phyloP scores from a whole-genome alignment of 768 basidiomycete genomes.

The Pisolithus tinctorius region DNA sequence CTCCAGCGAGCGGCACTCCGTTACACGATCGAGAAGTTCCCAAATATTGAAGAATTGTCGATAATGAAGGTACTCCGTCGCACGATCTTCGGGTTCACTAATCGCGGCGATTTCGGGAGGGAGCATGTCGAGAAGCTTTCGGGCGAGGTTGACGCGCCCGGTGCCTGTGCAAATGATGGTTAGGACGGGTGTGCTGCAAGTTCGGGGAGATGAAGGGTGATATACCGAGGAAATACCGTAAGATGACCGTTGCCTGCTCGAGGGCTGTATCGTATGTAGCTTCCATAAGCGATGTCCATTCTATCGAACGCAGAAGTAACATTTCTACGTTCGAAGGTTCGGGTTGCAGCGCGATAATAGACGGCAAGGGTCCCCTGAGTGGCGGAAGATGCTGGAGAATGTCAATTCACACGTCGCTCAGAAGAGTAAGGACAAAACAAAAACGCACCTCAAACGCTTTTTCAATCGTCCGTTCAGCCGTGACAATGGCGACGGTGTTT shows the following conservation, averaged over 20 bases:
- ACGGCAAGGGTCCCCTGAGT: conserved; percentile 52
- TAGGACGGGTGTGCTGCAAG: too few species aligned
- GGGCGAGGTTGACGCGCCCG: conserved; percentile 70
- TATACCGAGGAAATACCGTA: conserved; percentile 86
- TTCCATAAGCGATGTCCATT: conserved; percentile 83
- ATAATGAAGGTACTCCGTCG: conserved; percentile 74
- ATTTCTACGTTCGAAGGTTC: conserved; percentile 52
- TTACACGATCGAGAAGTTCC: conserved; percentile 56
- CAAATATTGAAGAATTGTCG: conserved; percentile 74
- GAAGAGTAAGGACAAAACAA: conserved; percentile 3
- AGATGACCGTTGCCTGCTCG: conserved; percentile 80
- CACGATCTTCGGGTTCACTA: conserved; percentile 60
- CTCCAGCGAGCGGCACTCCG: conserved; percentile 54
- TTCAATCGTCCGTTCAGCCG: conserved; percentile 74
- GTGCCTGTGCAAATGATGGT: conserved; percentile 36
- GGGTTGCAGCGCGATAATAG: conserved; percentile 49
- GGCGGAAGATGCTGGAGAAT: conserved; percentile 43
- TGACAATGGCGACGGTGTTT: conserved; percentile 67
- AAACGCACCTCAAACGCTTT: conserved; percentile 54
- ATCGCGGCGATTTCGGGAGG: conserved; percentile 59
- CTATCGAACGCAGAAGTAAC: conserved; percentile 77
- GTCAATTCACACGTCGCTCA: conserved; percentile 1
- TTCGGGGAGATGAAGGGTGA: not conserved
- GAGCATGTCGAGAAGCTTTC: conserved; percentile 48
- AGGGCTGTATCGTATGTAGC: conserved; percentile 73